phyloP scores from a whole-genome alignment of 176 grass and related monocot species.

The Phoenix dactylifera region DNA sequence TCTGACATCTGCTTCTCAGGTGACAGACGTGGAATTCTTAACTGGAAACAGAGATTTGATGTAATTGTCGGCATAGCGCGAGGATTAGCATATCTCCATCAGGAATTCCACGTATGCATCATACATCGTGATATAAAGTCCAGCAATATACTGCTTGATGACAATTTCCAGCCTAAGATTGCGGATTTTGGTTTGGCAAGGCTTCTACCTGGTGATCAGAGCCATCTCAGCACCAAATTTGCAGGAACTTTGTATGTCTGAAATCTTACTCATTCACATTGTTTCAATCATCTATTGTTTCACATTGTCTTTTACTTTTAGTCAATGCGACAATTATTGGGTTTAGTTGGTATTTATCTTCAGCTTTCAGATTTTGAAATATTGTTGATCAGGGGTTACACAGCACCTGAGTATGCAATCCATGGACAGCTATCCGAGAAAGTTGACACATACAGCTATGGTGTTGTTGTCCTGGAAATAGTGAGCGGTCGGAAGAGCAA shows the following conservation, averaged over 20 bases:
- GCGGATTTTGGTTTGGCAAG: conserved; percentile 75
- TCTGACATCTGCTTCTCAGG: conserved; percentile 17
- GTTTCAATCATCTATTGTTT: too few relatives aligned
- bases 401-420: conserved; percentile 80
- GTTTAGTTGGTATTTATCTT: too few relatives aligned
- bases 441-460: conserved; percentile 75
- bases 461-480: conserved; percentile 76
- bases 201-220: conserved; percentile 68
- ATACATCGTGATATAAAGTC: conserved; percentile 89
- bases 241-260: conserved; percentile 77
- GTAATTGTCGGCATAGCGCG: conserved; percentile 79
- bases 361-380: background rate
- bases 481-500: conserved; percentile 75
- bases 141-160: conserved; percentile 73
- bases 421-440: conserved; percentile 75
- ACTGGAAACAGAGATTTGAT: conserved; percentile 65
- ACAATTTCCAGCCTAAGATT: conserved; percentile 63
- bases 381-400: conserved; percentile 60
- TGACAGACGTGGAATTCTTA: conserved; percentile 49
- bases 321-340: too few relatives aligned
- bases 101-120: conserved; percentile 78
- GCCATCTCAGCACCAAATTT: conserved; percentile 79
- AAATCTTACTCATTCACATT: background rate
- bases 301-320: too few relatives aligned
- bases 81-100: conserved; percentile 71